A percentile compares a stretch with the other conserved stretches of the same genome.
phyloP scores from a whole-genome alignment of 2,329 filamentous ascomycete genomes.

The Acarospora socialis region DNA sequence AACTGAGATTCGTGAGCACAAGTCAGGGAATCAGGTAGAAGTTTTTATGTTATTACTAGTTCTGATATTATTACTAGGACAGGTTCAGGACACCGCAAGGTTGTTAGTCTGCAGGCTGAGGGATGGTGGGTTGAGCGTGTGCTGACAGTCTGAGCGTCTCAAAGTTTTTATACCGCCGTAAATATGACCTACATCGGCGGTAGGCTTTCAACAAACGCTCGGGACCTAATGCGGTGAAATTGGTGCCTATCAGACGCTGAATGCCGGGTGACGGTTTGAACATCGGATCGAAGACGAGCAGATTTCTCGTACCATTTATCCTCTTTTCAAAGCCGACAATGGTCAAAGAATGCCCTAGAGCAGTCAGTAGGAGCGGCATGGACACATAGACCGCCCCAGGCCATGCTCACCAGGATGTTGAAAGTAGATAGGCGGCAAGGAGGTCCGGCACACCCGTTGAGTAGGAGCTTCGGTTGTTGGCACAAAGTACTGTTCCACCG shows the following conservation, averaged over 20 bases:
- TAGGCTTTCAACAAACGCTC: constrained; percentile 54
- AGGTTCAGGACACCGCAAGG: no score
- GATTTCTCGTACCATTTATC: constrained; percentile 46
- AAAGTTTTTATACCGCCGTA: constrained; percentile 60
- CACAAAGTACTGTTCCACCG: constrained; percentile 63
- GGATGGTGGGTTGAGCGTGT: no score
- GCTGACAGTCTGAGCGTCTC: constrained; percentile 69
- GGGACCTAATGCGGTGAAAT: constrained; percentile 33
- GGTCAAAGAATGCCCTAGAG: constrained; percentile 67
- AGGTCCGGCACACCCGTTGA: constrained; percentile 50
- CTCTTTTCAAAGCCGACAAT: constrained; percentile 71
- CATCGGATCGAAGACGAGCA: constrained; percentile 82
- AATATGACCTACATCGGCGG: constrained; percentile 52
- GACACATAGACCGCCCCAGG: background rate
- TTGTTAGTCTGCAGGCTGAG: no score
- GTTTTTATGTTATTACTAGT: no score
- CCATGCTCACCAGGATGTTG: constrained; percentile 54
- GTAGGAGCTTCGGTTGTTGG: constrained; percentile 29
- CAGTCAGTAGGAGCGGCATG: constrained; percentile 3
- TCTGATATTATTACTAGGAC: no score
- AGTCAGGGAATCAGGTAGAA: no score
- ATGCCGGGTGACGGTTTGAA: constrained; percentile 56
- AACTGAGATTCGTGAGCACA: no score
- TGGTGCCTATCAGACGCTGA: constrained; percentile 39
- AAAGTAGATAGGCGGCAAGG: constrained; percentile 72